phyloP scores from a whole-genome alignment of 2,329 filamentous ascomycete species.

The Xylariaceae sp. region DNA sequence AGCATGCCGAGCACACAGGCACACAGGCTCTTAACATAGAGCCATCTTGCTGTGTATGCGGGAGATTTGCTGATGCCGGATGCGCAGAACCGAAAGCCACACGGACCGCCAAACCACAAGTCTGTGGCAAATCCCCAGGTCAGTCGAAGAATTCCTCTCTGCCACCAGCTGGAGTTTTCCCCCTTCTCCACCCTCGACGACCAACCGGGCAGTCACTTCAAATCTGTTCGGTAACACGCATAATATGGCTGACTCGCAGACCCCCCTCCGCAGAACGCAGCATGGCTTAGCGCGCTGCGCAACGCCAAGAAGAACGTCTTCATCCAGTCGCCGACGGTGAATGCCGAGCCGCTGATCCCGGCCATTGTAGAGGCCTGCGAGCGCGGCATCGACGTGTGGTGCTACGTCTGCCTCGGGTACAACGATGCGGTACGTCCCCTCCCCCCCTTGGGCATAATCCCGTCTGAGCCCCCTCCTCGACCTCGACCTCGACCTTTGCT shows the following conservation, averaged over 20 bases:
- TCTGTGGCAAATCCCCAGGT: conserved; percentile 56
- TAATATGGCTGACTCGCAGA: no score
- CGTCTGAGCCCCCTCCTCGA: background rate
- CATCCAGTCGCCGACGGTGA: conserved; percentile 72
- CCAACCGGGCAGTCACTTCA: no score
- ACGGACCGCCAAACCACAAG: conserved; percentile 54
- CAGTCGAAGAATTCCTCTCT: no score
- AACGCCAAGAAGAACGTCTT: conserved; percentile 60
- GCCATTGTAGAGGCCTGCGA: conserved; percentile 58
- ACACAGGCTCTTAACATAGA: no score
- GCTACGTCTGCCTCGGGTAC: conserved; percentile 71
- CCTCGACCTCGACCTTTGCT: background rate
- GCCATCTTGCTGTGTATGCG: no score
- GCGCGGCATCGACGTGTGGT: conserved; percentile 59
- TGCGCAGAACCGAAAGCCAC: conserved; percentile 59
- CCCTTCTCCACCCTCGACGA: no score
- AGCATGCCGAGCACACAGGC: no score
- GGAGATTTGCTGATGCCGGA: no score
- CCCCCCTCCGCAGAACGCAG: conserved; percentile 76
- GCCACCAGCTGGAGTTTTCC: no score
- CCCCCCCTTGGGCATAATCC: background rate
- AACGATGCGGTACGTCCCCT: conserved; percentile 53
- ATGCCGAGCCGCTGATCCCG: conserved; percentile 59
- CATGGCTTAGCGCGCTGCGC: conserved; percentile 62
- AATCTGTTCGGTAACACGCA: no score